Conservation (phyloP, 192 early-diverging fungal genomes). For the Radiomyces spectabilis region DNA sequence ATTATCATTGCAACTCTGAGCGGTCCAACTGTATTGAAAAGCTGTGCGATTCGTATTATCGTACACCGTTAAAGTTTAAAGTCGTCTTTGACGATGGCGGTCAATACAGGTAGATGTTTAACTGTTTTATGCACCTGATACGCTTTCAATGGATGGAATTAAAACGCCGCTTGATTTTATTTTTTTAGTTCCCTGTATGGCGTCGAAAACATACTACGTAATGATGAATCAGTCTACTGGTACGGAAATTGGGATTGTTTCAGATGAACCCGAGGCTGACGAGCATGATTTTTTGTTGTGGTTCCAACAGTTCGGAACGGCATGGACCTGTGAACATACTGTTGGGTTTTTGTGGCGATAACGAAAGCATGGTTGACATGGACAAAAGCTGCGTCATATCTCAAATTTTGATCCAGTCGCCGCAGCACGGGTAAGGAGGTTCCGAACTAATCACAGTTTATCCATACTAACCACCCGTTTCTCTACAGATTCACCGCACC, state of each 20-base stretch:
- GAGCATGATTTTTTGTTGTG: not conserved
- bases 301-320: constrained; percentile 14
- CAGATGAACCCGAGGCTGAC: not conserved
- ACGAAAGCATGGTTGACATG: not conserved
- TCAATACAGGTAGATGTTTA: not conserved
- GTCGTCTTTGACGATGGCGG: not conserved
- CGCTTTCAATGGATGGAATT: not conserved
- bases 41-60: not conserved
- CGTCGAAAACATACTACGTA: constrained; percentile 36
- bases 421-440: constrained; percentile 29
- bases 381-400: constrained; percentile 32
- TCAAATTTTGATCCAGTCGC: constrained; percentile 37
- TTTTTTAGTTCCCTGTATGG: constrained; percentile 20
- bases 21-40: too few species aligned
- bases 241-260: constrained; percentile 2
- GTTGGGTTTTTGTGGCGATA: constrained; percentile 4
- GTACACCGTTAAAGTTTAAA: not conserved
- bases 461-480: not conserved
- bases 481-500: constrained; percentile 37
- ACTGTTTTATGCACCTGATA: too few species aligned
- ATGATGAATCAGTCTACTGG: constrained; percentile 41
- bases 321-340: constrained; percentile 17
- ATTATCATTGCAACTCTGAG: too few species aligned
- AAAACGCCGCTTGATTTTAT: not conserved
- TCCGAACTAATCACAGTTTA: too few species aligned